phyloP scores from a whole-genome alignment of 768 basidiomycete species.

The Lentinula aciculospora region DNA sequence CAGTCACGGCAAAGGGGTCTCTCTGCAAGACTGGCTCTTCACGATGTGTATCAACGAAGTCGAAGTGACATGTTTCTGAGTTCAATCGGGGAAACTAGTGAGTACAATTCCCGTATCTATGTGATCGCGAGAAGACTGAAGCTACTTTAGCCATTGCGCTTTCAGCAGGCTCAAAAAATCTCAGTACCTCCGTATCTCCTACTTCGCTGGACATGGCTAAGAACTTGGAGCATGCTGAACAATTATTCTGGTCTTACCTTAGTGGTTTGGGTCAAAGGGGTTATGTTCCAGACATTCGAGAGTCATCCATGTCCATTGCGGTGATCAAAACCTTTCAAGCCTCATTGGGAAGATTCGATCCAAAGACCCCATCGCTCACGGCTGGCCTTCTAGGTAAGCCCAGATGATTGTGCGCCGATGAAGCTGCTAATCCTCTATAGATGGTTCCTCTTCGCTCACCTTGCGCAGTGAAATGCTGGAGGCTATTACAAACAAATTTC shows the following conservation, averaged over 20 bases:
- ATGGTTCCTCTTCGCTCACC: conserved; percentile 70
- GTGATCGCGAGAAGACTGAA: background rate
- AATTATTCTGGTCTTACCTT: conserved; percentile 64
- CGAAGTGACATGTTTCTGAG: conserved; percentile 85
- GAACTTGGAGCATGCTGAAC: conserved; percentile 63
- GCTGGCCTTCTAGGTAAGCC: conserved; percentile 57
- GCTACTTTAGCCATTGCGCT: conserved; percentile 64
- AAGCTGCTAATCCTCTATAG: conserved; percentile 30
- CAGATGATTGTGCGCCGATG: background rate
- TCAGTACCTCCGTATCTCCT: conserved; percentile 29
- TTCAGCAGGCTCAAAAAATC: conserved; percentile 62
- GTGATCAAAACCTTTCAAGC: conserved; percentile 73
- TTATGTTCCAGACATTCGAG: conserved; percentile 64
- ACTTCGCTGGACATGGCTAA: conserved; percentile 53
- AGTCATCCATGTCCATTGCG: conserved; percentile 66
- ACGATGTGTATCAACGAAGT: conserved; percentile 74
- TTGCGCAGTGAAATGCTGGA: conserved; percentile 85
- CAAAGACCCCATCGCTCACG: conserved; percentile 46
- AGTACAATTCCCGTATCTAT: conserved; percentile 19
- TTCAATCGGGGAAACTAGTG: conserved; percentile 88
- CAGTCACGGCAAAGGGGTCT: conserved; percentile 71
- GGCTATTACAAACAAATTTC: conserved; percentile 68
- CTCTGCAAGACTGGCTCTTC: conserved; percentile 72
- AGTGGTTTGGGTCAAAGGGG: conserved; percentile 50
- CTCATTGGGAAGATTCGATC: conserved; percentile 61